Evolutionary conservation across 1,139 yeast species (phyloP), one percentile per base, ranked within the genome.

Genomic region (Yamadazyma membranifaciens): DNA sequence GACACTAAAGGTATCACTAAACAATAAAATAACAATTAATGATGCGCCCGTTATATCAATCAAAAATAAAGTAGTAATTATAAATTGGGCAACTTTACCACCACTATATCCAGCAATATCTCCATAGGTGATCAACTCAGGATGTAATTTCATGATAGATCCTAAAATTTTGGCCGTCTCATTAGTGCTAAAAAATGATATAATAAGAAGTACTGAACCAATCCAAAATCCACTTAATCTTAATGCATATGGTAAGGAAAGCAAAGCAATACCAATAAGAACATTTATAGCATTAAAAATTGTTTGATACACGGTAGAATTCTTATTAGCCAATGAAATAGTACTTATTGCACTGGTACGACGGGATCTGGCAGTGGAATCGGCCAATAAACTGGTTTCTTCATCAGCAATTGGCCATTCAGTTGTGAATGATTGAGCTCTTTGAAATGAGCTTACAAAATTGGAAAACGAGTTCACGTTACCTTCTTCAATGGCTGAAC

Each of bases 251-350:
- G 97, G 96, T 37, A 91, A 68, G 1, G 96, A 83, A 29, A 91
- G 70, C 54, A 91, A 73, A 3, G 96, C 97, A 35, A 91, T 80
- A 0, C 97, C 98, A 53, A 89, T 80, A 33, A 89, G 67, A 0
- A 89, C 86, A 58, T 91, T 91, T 42, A 89, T 82, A 3, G 95
- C 81, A 57, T 91, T 91, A 68, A 91, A 88, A 15, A 87, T 68
- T 0, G 98, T 91, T 59, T 91, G 98, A 1, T 91, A 84, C 0
- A 81, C 83, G 0, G 97, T 89, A 0, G 74, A 68, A 33, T 53
- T 54, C 2, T 71, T 72, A 1, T 50, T 48, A 2, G 49, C 46
- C 34, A 42, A 39, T 24, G 47, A 40, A 41, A 34, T 34, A 48
- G 39, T 37, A 43, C 52, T 32, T 41, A 49, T n/a, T 3, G 45